These are phyloP conservation scores for Effrenium voratum DNA, from an alignment of 73 alveolate species.

Conservation along the genomic window DNA sequence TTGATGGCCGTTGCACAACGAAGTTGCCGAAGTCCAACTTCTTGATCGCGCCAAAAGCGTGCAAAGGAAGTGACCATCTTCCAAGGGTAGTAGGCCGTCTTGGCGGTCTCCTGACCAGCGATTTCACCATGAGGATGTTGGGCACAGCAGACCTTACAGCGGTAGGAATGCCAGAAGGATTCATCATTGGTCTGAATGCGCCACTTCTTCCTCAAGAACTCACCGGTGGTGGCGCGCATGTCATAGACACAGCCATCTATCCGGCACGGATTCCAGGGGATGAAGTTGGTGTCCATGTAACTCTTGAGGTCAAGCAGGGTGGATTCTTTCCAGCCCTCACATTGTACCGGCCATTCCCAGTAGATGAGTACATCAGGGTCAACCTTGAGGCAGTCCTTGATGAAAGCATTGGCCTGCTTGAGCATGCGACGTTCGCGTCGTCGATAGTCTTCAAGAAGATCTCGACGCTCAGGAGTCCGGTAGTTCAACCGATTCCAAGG, in stretches of 20 bases:
- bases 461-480: neutral
- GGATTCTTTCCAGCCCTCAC: neutral
- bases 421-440: neutral
- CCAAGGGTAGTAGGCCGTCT: neutral
- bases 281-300: neutral
- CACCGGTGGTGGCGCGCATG: neutral
- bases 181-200: neutral
- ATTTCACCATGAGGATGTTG: neutral
- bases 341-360: neutral
- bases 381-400: neutral
- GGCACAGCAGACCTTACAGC: neutral
- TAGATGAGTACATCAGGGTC: neutral
- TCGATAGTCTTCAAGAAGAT: neutral
- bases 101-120: neutral
- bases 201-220: neutral
- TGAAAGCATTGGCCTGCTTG: neutral
- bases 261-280: neutral
- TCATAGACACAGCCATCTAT: neutral
- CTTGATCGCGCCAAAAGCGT: neutral
- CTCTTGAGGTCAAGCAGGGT: neutral
- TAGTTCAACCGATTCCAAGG: neutral
- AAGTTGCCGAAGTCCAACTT: too few species aligned
- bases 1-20: too few species aligned
- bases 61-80: neutral
- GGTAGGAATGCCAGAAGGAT: neutral